Conservation (phyloP, 306 rosid genomes). For the Glycine soja region DNA sequence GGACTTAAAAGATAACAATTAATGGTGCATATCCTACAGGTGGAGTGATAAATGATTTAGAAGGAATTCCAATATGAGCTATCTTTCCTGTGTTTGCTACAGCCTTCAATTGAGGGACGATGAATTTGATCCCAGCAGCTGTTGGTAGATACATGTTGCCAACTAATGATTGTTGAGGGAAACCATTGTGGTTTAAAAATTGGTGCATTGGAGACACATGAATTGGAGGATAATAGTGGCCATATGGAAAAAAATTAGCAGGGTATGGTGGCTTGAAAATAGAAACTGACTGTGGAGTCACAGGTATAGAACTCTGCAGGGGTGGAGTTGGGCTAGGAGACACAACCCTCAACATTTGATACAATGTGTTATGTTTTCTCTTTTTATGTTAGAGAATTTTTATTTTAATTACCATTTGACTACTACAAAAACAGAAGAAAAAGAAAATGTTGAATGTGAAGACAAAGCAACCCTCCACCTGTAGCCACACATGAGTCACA, state of each 20-base stretch:
- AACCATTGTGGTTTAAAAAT: slow-evolving; percentile 74
- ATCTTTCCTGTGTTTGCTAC: slow-evolving; percentile 70
- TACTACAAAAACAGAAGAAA: too few species aligned
- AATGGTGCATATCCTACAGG: slow-evolving; percentile 71
- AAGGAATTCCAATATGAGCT: slow-evolving; percentile 68
- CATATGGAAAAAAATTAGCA: slow-evolving; percentile 72
- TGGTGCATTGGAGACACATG: slow-evolving; percentile 77
- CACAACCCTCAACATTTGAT: too few species aligned
- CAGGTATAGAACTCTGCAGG: slow-evolving; percentile 65
- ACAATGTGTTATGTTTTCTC: too few species aligned
- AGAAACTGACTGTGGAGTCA: slow-evolving; percentile 72
- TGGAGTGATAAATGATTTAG: slow-evolving; percentile 68
- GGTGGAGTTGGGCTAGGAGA: slow-evolving; percentile 75
- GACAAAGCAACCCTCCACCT: too few species aligned
- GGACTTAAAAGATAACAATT: too few species aligned
- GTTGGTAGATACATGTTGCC: slow-evolving; percentile 70
- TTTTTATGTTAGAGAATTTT: too few species aligned
- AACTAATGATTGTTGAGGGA: slow-evolving; percentile 72
- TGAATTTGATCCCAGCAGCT: slow-evolving; percentile 65
- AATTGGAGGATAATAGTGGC: slow-evolving; percentile 73
- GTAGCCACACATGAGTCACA: too few species aligned
- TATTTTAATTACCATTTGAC: too few species aligned
- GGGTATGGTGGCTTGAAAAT: slow-evolving; percentile 82
- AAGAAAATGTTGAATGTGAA: too few species aligned
- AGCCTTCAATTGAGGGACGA: slow-evolving; percentile 72